Evolutionary conservation across 441 rosid species (phyloP), one percentile per base, ranked within the genome.

Genomic region (Mallotus repandus): DNA sequence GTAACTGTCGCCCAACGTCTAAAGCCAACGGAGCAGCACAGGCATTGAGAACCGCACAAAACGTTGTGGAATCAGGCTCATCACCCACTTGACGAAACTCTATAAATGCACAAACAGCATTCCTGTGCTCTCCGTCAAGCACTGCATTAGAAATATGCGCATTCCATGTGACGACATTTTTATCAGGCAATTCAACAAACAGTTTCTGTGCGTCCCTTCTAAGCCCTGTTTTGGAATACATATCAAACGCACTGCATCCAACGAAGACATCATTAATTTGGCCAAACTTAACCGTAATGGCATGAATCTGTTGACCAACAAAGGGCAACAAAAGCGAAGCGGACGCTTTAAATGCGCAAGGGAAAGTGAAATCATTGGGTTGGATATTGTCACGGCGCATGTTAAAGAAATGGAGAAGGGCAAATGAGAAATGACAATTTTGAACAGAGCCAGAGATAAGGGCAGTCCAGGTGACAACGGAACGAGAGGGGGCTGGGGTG

Each of bases 361-460:
- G 98, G 71, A 94, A 84, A 69, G 97, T 90, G 82, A 85, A 91
- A 56, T 92, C 97, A 53, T 92, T 92, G 4, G 97, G 98, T 13
- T 16, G 72, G 55, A 94, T 76, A 76, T 84, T 74, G 62, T 89
- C 88, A 8, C 82, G 83, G 71, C 79, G 85, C 97, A 92, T 92
- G 63, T 70, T 76, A 0, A 79, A 25, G 81, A 91, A 89, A 32
- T 81, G 85, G 71, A 72, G 55, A 76, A 94, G 70, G 2, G 96
- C 90, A 32, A 85, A 73, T 19, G 82, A 54, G 77, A 86, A 86
- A 73, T 80, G 90, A 16, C 93, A 88, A 70, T 86, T 87, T 19
- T 85, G 85, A 64, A 84, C 93, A 15, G 82, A 70, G 22, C 97
- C 96, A 4, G 98, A 83, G 74, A 91, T 80, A 53, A 93, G 86